phyloP scores from a whole-genome alignment of 805 yeast species.

The Wickerhamiella alocasiicola region DNA sequence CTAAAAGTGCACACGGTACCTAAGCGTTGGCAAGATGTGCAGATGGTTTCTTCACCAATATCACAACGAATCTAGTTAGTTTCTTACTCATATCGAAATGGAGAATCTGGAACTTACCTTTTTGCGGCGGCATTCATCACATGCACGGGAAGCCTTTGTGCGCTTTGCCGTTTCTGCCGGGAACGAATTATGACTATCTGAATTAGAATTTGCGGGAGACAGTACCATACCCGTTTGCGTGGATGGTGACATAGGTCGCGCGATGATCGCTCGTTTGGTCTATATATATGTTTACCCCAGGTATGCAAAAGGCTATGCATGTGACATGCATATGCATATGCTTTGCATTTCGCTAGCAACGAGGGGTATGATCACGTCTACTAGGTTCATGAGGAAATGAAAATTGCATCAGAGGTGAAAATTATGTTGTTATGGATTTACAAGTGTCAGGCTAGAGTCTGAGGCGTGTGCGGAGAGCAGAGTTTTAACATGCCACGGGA shows the following conservation, averaged over 20 bases:
- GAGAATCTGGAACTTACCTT: conserved; percentile 24
- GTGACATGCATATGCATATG: too few species aligned
- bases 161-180: conserved; percentile 16
- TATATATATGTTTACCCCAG: too few species aligned
- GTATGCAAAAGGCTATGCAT: too few species aligned
- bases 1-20: conserved; percentile 43
- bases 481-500: too few species aligned
- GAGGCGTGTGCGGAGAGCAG: too few species aligned
- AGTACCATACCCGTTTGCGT: neutral
- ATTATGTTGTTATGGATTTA: too few species aligned
- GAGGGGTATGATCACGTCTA: too few species aligned
- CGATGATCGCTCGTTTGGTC: too few species aligned
- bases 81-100: conserved; percentile 5
- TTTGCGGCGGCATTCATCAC: conserved; percentile 32
- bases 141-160: conserved; percentile 22
- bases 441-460: too few species aligned
- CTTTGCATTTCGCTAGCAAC: too few species aligned
- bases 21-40: conserved; percentile 42
- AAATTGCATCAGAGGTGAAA: too few species aligned
- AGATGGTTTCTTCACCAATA: conserved; percentile 25
- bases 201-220: neutral
- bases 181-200: neutral
- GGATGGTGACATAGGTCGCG: neutral
- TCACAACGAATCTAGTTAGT: conserved; percentile 31
- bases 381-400: too few species aligned